Evolutionary conservation across 148 eudicot species (phyloP).

Genomic region (Cornus florida): DNA sequence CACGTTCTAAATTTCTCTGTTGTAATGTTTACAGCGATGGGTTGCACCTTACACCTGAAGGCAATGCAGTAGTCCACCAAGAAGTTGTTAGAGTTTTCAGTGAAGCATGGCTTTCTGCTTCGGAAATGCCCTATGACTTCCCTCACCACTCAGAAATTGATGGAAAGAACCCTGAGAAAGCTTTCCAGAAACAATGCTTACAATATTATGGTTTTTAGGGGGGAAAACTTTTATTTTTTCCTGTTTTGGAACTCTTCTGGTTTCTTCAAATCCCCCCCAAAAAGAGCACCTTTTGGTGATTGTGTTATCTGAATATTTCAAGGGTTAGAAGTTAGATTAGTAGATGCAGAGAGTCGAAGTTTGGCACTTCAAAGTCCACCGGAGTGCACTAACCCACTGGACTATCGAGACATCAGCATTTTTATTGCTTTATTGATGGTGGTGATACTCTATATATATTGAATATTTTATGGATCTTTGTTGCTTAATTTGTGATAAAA

Average conservation of each 20-base stretch:
- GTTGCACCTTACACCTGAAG: slow-evolving; percentile 80
- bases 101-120: slow-evolving; percentile 50
- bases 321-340: no score
- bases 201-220: not conserved
- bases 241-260: not conserved
- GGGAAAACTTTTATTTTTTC: not conserved
- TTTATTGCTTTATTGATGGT: not conserved
- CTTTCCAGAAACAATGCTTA: slow-evolving; percentile 53
- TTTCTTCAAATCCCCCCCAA: not conserved
- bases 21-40: slow-evolving; percentile 63
- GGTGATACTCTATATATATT: no score
- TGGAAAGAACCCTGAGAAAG: slow-evolving; percentile 53
- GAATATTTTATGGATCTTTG: no score
- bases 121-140: slow-evolving; percentile 72
- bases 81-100: slow-evolving; percentile 65
- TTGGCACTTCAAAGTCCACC: no score
- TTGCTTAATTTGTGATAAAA: no score
- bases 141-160: slow-evolving; percentile 82
- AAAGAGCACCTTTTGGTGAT: not conserved
- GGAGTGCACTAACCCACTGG: no score
- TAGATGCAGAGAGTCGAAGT: no score
- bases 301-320: not conserved
- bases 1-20: not conserved
- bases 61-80: slow-evolving; percentile 65
- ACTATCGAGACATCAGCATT: no score